Evolutionary conservation across 1,284 basidiomycete species (phyloP).

Genomic region (Sanghuangporus sanghuang): DNA sequence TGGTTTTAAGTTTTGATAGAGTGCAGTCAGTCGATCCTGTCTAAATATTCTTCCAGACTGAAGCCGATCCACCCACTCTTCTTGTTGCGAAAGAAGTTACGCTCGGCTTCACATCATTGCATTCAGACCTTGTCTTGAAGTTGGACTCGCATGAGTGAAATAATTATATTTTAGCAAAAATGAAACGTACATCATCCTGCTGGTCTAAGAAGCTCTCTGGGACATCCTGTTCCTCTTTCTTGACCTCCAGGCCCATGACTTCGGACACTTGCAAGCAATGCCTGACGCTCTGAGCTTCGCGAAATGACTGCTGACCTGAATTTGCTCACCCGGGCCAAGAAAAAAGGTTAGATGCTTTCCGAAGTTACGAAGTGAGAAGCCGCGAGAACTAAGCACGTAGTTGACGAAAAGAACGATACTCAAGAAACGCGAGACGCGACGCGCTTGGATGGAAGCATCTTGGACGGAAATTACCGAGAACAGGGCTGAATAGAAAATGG

Average conservation of each 20-base stretch:
- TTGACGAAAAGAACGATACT: background rate
- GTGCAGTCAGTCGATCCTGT: too few relatives aligned
- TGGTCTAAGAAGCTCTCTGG: background rate
- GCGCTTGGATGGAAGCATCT: too few relatives aligned
- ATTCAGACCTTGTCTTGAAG: too few relatives aligned
- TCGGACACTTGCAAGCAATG: background rate
- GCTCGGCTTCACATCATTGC: too few relatives aligned
- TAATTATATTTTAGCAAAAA: background rate
- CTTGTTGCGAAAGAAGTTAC: too few relatives aligned
- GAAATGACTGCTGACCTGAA: background rate
- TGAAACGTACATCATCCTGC: background rate
- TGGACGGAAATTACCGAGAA: too few relatives aligned
- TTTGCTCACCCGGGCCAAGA: background rate
- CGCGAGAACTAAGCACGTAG: background rate
- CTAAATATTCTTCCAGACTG: too few relatives aligned
- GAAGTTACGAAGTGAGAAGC: background rate
- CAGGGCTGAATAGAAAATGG: too few relatives aligned
- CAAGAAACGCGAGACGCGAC: too few relatives aligned
- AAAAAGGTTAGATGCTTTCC: background rate
- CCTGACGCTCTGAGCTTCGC: background rate
- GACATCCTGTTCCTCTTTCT: background rate
- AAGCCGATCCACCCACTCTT: too few relatives aligned
- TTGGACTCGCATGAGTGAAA: background rate
- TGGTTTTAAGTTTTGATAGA: too few relatives aligned
- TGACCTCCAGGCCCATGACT: background rate